Evolutionary conservation across 225 moss, liverwort and hornwort genomes (phyloP), one percentile per base, ranked within the genome.

Genomic region (Bryum argenteum): DNA sequence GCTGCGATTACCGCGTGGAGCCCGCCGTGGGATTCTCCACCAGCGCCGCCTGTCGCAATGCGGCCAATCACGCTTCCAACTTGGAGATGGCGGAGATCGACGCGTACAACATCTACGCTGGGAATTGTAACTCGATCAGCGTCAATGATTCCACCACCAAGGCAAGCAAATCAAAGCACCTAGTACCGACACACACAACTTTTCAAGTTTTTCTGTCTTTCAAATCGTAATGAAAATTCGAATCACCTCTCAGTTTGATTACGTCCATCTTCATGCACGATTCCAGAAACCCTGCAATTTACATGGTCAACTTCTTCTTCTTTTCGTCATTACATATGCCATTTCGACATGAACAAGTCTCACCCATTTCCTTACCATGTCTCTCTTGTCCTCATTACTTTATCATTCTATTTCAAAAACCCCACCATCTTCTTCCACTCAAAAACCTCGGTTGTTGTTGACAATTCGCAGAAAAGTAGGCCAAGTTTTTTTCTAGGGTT

Each of bases 1-100:
- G 89, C 79, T 95, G 95, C 18, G 78, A 88, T 16, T 91, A 92
- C 14, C 74, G 81, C 44, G 8, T 65, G 26, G 95, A 95, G 15
- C 79, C 76, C 0, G 87, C 92, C 12, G 84, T 95, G 0, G 83
- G 85, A 17, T 87, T 83, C 18, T 83, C 75, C 2, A 88, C 86
- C 0, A 90, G 79, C 53, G 7, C 74, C 15, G 63, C 66, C 1
- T 95, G 95, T 69, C 59, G 68, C 6, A 79, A 82, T 23, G 92
- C 92, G 1, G 66, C 81, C 3, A 79, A 79, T 61, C 87, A 84
- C 47, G 87, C 87, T 13, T 84, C 87, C 15, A 84, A 84, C 22
- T 79, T 84, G 0, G 84, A 84, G 65, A 87, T 87, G 84, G 81
- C 84, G 0, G 84, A 87, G 44, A 87, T 87, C 8, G 77, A 87